phyloP scores from a whole-genome alignment of 2,329 filamentous ascomycete species.

The Xylaria polymorpha region DNA sequence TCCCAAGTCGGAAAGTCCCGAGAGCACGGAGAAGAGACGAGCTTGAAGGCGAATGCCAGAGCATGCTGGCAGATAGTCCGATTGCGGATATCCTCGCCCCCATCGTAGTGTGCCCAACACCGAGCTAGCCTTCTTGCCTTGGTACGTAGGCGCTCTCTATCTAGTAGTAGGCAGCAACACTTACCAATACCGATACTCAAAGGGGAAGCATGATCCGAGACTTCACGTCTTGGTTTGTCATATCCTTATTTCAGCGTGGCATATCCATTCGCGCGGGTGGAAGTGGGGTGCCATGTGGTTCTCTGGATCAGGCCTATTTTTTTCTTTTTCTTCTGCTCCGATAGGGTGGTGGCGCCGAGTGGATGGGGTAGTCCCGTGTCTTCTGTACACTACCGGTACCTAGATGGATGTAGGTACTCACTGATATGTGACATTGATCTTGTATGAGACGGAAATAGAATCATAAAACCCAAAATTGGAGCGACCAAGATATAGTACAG shows the following conservation, averaged over 20 bases:
- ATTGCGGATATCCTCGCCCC: constrained; percentile 6
- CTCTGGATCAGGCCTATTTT: constrained; percentile 14
- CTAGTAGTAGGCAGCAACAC: background rate
- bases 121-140: background rate
- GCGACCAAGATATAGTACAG: background rate
- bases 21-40: no score
- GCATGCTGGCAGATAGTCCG: no score
- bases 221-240: constrained; percentile 21
- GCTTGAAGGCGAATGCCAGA: background rate
- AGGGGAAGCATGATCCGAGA: constrained; percentile 33
- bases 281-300: constrained; percentile 37
- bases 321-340: constrained; percentile 24
- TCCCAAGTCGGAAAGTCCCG: constrained; percentile 4
- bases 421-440: constrained; percentile 3
- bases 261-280: constrained; percentile 30
- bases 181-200: constrained; percentile 21
- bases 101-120: constrained; percentile 10
- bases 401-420: no score
- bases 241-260: constrained; percentile 24
- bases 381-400: background rate
- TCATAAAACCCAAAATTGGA: background rate
- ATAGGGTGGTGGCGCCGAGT: constrained; percentile 21
- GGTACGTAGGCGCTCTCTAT: background rate
- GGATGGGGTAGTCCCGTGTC: constrained; percentile 20
- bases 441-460: constrained; percentile 25